These are phyloP conservation scores for Xylogone sp. DNA, from an alignment of 2,329 filamentous ascomycete genomes.

Conservation along the genomic window DNA sequence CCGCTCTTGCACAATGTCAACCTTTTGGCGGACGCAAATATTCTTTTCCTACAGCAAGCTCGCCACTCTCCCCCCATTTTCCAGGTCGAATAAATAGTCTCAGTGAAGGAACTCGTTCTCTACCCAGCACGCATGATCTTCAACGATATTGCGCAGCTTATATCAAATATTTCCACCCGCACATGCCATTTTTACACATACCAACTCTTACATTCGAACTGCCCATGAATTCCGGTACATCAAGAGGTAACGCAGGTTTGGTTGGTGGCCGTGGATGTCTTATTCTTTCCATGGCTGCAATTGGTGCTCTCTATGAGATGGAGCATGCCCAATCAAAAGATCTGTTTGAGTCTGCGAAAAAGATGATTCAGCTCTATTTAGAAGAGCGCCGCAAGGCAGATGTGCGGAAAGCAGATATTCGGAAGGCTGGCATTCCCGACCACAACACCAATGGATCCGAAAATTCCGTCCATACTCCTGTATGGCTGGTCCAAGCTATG, in stretches of 20 bases:
- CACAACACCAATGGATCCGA: slow-evolving; percentile 48
- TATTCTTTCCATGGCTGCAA: slow-evolving; percentile 82
- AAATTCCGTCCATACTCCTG: slow-evolving; percentile 68
- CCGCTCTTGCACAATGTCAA: slow-evolving; percentile 52
- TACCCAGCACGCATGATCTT: slow-evolving; percentile 81
- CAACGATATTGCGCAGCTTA: slow-evolving; percentile 90
- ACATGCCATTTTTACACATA: slow-evolving; percentile 91
- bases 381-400: slow-evolving; percentile 88
- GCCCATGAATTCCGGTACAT: slow-evolving; percentile 61
- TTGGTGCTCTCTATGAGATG: slow-evolving; percentile 80
- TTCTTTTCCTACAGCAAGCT: slow-evolving; percentile 52
- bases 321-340: slow-evolving; percentile 77
- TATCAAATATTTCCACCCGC: slow-evolving; percentile 88
- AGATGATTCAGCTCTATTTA: slow-evolving; percentile 89
- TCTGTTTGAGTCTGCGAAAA: slow-evolving; percentile 89
- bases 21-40: slow-evolving; percentile 61
- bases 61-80: slow-evolving; percentile 51
- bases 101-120: slow-evolving; percentile 48
- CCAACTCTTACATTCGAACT: slow-evolving; percentile 89
- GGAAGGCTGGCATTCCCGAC: slow-evolving; percentile 45
- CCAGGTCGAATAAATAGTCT: slow-evolving; percentile 45
- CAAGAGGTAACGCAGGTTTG: slow-evolving; percentile 52
- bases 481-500: slow-evolving; percentile 98
- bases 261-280: slow-evolving; percentile 81
- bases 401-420: slow-evolving; percentile 60